phyloP scores from a whole-genome alignment of 345 rosid species.

The Crucihimalaya himalaica region DNA sequence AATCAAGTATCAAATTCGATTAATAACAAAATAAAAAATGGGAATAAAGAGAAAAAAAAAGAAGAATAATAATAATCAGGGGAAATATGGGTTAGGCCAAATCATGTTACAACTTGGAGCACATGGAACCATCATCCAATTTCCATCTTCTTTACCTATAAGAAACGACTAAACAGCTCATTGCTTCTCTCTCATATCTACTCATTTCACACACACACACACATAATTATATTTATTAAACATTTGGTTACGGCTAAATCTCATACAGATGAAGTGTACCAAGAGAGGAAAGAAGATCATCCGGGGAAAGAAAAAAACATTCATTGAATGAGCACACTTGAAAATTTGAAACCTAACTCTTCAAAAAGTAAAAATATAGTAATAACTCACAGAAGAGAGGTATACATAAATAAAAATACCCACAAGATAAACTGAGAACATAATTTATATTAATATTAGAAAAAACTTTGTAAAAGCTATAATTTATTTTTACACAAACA shows the following conservation, averaged over 20 bases:
- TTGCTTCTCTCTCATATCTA: slow-evolving; percentile 22
- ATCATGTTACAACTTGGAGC: slow-evolving; percentile 41
- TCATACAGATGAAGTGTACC: slow-evolving; percentile 18
- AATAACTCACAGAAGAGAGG: too few species aligned
- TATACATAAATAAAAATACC: too few species aligned
- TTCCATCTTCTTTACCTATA: slow-evolving; percentile 31
- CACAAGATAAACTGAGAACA: too few species aligned
- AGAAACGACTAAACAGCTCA: slow-evolving; percentile 39
- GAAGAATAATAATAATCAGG: background rate
- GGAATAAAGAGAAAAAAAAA: background rate
- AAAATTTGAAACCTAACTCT: slow-evolving; percentile 4
- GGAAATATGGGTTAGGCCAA: slow-evolving; percentile 30
- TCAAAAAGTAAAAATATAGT: background rate
- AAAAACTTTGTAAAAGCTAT: too few species aligned
- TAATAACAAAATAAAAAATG: background rate
- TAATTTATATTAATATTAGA: too few species aligned
- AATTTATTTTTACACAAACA: too few species aligned
- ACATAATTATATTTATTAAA: background rate
- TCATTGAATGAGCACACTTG: slow-evolving; percentile 13
- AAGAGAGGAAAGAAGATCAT: background rate
- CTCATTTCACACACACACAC: slow-evolving; percentile 23
- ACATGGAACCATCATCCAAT: slow-evolving; percentile 38
- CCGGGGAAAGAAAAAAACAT: background rate
- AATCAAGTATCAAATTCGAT: slow-evolving; percentile 21
- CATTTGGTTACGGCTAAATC: background rate